Evolutionary conservation across 2,329 filamentous ascomycete genomes (phyloP).

Genomic region (Boeremia lycopersici): DNA sequence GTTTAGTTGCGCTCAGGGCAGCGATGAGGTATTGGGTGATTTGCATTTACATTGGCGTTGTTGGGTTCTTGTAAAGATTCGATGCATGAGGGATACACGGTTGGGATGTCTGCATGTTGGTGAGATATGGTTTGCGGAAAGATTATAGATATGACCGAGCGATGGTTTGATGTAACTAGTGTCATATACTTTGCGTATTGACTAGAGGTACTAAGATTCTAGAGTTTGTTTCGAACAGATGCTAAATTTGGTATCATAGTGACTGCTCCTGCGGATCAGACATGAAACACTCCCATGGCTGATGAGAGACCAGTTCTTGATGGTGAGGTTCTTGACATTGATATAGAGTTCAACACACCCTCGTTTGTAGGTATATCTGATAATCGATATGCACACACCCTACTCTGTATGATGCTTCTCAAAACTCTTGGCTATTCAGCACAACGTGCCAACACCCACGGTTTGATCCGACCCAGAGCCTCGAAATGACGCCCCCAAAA

Average conservation of each 20-base stretch:
- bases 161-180: neutral
- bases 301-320: no score
- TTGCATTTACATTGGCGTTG: conserved; percentile 1
- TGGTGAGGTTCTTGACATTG: neutral
- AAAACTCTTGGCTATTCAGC: neutral
- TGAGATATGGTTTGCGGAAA: neutral
- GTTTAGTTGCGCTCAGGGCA: neutral
- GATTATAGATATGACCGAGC: neutral
- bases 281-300: no score
- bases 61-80: neutral
- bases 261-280: no score
- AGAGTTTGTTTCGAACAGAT: no score
- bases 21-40: neutral
- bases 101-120: neutral
- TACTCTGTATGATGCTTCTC: neutral
- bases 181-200: no score
- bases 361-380: neutral
- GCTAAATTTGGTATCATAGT: no score
- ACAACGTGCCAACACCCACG: neutral
- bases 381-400: neutral
- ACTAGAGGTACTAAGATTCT: no score
- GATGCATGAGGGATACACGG: neutral
- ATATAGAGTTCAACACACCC: neutral
- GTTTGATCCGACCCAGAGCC: no score
- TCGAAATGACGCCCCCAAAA: no score